Conservation (phyloP, 768 basidiomycete genomes). For the Lyophyllum semitale region DNA sequence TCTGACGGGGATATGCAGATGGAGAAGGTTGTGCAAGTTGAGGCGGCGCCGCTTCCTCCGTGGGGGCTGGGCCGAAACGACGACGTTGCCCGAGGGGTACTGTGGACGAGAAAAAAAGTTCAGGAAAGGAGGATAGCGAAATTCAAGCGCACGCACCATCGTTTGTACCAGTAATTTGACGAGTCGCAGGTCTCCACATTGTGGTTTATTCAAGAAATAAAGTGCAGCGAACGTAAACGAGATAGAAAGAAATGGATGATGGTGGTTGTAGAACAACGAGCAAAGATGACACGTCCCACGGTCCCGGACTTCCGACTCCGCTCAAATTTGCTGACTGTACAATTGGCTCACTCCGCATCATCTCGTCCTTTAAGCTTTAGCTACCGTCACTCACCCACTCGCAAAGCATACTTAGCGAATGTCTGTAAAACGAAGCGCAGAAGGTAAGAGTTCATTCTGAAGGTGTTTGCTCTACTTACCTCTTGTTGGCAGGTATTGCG, state of each 20-base stretch:
- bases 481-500: constrained; percentile 19
- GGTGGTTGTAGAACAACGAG: constrained; percentile 31
- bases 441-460: constrained; percentile 29
- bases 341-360: neutral
- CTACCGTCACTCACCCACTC: neutral
- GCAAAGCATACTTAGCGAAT: constrained; percentile 16
- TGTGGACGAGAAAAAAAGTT: constrained; percentile 22
- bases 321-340: constrained; percentile 27
- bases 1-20: constrained; percentile 77
- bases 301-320: constrained; percentile 35
- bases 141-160: constrained; percentile 62
- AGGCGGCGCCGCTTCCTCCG: constrained; percentile 80
- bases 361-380: neutral
- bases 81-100: constrained; percentile 86
- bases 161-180: constrained; percentile 90
- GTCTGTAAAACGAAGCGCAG: constrained; percentile 41
- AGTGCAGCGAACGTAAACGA: constrained; percentile 21
- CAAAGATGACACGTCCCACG: constrained; percentile 19
- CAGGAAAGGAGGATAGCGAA: constrained; percentile 6
- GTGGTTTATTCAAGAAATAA: constrained; percentile 39
- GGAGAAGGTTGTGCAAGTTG: constrained; percentile 88
- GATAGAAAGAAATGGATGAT: constrained; percentile 26
- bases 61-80: constrained; percentile 86
- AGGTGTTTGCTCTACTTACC: neutral
- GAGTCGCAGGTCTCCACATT: constrained; percentile 91